A percentile compares a stretch with the other conserved stretches of the same genome.
Conservation (phyloP, 1,284 basidiomycete genomes). For the Cutaneotrichosporon curvatum region DNA sequence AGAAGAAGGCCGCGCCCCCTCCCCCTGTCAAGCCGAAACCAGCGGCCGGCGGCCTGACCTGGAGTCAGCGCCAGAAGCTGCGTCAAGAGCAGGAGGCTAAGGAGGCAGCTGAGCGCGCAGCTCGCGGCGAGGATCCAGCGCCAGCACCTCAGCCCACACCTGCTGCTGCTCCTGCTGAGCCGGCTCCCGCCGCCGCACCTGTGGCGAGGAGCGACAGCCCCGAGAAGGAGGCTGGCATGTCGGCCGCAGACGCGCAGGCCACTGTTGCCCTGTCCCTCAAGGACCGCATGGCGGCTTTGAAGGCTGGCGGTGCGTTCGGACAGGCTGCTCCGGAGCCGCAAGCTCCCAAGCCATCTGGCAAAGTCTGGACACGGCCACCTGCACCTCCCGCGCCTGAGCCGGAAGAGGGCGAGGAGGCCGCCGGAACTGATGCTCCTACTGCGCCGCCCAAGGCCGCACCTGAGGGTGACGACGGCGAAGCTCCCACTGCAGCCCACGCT, state of each 20-base stretch:
- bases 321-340: slow-evolving; percentile 48
- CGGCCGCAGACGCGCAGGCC: slow-evolving; percentile 72
- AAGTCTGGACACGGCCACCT: slow-evolving; percentile 63
- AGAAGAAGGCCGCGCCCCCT: slow-evolving; percentile 43
- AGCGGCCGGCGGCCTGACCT: slow-evolving; percentile 49
- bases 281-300: slow-evolving; percentile 85
- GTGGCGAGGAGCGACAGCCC: neutral
- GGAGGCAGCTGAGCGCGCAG: slow-evolving; percentile 24
- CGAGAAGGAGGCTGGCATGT: slow-evolving; percentile 51
- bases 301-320: slow-evolving; percentile 67
- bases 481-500: slow-evolving; percentile 16
- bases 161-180: slow-evolving; percentile 1
- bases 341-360: slow-evolving; percentile 55
- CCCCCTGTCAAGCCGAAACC: slow-evolving; percentile 60
- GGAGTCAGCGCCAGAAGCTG: slow-evolving; percentile 45
- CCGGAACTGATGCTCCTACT: too few species aligned
- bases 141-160: slow-evolving; percentile 16
- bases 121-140: slow-evolving; percentile 7
- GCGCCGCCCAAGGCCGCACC: too few species aligned
- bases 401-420: slow-evolving; percentile 31
- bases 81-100: slow-evolving; percentile 44
- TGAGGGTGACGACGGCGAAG: slow-evolving; percentile 41
- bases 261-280: slow-evolving; percentile 68
- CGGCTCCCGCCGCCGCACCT: neutral
- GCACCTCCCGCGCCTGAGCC: slow-evolving; percentile 48